Base-by-base conservation (phyloP, 2,329 filamentous ascomycete species). In the Pseudogymnoascus verrucosus region DNA sequence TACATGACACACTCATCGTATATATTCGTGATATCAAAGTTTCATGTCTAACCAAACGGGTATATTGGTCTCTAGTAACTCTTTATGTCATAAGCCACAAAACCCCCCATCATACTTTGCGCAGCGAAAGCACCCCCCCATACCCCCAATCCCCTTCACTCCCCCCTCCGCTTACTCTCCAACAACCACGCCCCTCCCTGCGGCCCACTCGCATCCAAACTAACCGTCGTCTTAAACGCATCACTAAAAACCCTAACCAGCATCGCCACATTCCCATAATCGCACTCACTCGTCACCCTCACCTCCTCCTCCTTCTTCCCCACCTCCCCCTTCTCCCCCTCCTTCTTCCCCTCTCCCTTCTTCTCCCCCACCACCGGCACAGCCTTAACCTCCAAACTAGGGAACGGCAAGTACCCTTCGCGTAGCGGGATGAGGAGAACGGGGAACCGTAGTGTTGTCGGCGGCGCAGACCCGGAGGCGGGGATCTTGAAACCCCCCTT, bases 341-440 rank as follows among this genome's bases (percentile, higher is more conserved):
- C 63, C 68, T n/a, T 21, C 21, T 21, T 21, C 21, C 21, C 21
- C 28, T 10, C 37, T 14, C 65, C 66, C 64, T 34, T 34, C 31
- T 11, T 34, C 31, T 34, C 31, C 65, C 67, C 72, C 66, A 70
- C 47, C 62, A 73, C 68, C 63, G 76, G 74, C 6, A 86, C 79
- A 73, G 87, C 86, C 51, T 88, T 85, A 37, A 98, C 88, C 61
- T 96, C 92, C 1, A 98, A 80, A 6, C 77, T 82, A 0, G 95
- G 95, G 28, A 92, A 85, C 0, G 91, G 81, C n/a, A 95, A 76
- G 72, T 86, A 86, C 0, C 95, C 93, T 28, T 91, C 81, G 62
- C 88, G 84, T 54, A 96, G 81, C 0, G 95, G 92, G 11, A 98
- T 85, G 8, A 98, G 78, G 62, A 96, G 79, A 6, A 98, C 76